Evolutionary conservation across 257 asterid species (phyloP), one percentile per base, ranked within the genome.

Genomic region (Apocynum venetum): DNA sequence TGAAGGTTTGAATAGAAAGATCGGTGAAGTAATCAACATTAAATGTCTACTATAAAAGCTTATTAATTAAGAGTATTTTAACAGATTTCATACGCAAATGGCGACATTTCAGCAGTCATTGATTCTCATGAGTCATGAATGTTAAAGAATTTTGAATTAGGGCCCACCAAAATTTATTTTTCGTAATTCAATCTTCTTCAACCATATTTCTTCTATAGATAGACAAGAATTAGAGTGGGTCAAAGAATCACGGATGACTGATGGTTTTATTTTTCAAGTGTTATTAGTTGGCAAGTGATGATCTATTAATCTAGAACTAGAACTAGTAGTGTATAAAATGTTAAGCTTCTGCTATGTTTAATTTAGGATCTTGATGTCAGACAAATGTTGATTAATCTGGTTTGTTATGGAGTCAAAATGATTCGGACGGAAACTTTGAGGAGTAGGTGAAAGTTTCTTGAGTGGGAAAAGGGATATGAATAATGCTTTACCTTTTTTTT

Each of bases 131-230:
- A 51, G 76, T 64, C 78, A 79, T 80, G 72, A 51, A 78, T 64
- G 77, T 78, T 70, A 67, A 72, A 59, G 64, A 72, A 57, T 64
- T 56, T 69, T 53, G 49, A 44, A 72, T 57, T 77, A 82, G 90
- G 89, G 82, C 83, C 90, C 92, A 82, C 87, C 86, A 31, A 8
- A 77, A 65, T 71, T 78, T 73, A 64, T 74, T 80, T 57, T 13
- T 78, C 84, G 78, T 81, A 20, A 60, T 71, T 74, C 44, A 73
- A 73, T 82, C 81, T 71, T 76, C 85, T 65, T 79, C 79, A 47
- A 73, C 76, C 82, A 67, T 77, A 76, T 80, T 78, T 82, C 41
- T 49, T 72, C 60, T 76, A n/a, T 10, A 35, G 14, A 3, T 75
- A 6, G 8, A 74, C n/a, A 80, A 48, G 70, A 70, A 59, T 51